Evolutionary conservation across 305 asterid genomes (phyloP).

Genomic region (Fraxinus angustifolia): DNA sequence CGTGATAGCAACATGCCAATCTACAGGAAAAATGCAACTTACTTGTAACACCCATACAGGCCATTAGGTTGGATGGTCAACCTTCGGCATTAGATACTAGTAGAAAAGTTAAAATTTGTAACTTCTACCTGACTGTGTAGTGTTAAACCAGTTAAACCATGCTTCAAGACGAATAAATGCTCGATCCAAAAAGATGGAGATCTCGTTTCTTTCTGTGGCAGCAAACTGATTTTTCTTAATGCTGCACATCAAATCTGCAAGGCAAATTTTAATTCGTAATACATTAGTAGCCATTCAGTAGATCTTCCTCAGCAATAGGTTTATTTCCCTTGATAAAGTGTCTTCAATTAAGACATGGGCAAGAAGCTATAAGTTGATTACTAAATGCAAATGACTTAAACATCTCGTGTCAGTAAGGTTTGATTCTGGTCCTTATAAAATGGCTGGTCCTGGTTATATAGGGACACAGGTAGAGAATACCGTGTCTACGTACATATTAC

Average conservation of each 20-base stretch:
- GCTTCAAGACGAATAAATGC: constrained; percentile 87
- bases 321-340: not conserved
- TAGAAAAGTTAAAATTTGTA: not conserved
- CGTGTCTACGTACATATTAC: not conserved
- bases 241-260: constrained; percentile 67
- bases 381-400: not conserved
- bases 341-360: not conserved
- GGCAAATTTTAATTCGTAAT: constrained; percentile 14
- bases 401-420: not conserved
- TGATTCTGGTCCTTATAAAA: not conserved
- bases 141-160: constrained; percentile 93
- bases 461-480: not conserved
- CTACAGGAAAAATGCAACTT: constrained; percentile 1
- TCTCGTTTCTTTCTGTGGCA: constrained; percentile 52
- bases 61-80: not conserved
- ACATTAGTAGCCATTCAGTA: constrained; percentile 12
- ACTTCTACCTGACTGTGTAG: constrained; percentile 77
- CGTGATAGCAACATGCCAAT: constrained; percentile 16
- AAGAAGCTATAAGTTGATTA: constrained; percentile 4
- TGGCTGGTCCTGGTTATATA: not conserved
- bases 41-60: constrained; percentile 8
- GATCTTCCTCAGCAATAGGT: constrained; percentile 15
- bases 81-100: not conserved
- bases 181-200: constrained; percentile 61
- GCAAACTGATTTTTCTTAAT: constrained; percentile 62